A percentile compares a stretch with the other conserved stretches of the same genome.
phyloP scores from a whole-genome alignment of 768 basidiomycete genomes.

The Psilocybe cubensis region DNA sequence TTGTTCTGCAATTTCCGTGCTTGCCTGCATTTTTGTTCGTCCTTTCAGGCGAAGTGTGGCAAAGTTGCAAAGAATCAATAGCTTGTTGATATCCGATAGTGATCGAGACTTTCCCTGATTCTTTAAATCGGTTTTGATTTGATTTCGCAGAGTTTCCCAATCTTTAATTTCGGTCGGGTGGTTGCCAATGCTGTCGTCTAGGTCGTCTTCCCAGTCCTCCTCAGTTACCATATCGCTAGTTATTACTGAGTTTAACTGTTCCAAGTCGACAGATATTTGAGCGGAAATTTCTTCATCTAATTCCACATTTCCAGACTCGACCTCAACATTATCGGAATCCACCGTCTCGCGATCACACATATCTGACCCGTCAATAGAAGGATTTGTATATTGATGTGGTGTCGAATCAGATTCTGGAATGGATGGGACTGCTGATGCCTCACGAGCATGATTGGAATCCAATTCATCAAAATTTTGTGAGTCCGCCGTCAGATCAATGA shows the following conservation, averaged over 20 bases:
- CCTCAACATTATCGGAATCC: neutral
- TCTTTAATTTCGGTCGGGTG: neutral
- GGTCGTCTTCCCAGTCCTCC: neutral
- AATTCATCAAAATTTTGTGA: too few species aligned
- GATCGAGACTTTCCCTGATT: conserved; percentile 25
- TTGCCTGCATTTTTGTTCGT: conserved; percentile 26
- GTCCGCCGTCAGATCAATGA: neutral
- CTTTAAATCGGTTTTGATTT: conserved; percentile 34
- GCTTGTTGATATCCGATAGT: conserved; percentile 32
- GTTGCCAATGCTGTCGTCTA: neutral
- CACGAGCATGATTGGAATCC: too few species aligned
- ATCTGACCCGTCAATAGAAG: too few species aligned
- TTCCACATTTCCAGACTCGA: neutral
- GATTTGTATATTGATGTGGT: too few species aligned
- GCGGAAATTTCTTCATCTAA: neutral
- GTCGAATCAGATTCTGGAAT: neutral
- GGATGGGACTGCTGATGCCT: neutral
- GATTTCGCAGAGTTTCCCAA: conserved; percentile 10
- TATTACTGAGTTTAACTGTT: too few species aligned
- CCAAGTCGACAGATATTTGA: neutral
- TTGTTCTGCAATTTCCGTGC: conserved; percentile 37
- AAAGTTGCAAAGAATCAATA: conserved; percentile 37
- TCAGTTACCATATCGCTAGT: too few species aligned
- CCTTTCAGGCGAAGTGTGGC: conserved; percentile 38
- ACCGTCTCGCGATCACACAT: too few species aligned